These are phyloP conservation scores for Diphasiastrum complanatum DNA, from an alignment of 83 land plant species.

Conservation along the genomic window DNA sequence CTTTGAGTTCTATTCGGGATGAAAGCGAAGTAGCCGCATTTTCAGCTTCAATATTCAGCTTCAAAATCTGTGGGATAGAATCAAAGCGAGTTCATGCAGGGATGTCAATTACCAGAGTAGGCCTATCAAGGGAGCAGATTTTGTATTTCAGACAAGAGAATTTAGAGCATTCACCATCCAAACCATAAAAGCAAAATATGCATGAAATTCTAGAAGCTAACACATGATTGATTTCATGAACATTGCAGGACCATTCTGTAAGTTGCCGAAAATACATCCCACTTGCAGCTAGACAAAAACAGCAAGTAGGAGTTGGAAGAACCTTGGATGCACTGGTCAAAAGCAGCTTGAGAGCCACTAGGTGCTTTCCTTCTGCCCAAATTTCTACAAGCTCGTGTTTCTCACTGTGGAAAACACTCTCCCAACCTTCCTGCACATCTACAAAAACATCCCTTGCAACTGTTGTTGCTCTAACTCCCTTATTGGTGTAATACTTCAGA, in stretches of 20 bases:
- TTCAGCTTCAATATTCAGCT: slow-evolving; percentile 28
- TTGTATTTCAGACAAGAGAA: no score
- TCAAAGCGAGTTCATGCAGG: not conserved
- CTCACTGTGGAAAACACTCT: slow-evolving; percentile 28
- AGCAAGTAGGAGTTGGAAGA: not conserved
- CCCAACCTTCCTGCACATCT: slow-evolving; percentile 23
- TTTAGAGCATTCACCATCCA: no score
- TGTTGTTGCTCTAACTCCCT: slow-evolving; percentile 6
- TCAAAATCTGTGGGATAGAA: not conserved
- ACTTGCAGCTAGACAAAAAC: not conserved
- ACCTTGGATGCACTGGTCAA: slow-evolving; percentile 31
- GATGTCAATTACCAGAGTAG: no score
- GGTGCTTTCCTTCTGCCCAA: slow-evolving; percentile 33
- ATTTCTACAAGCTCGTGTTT: slow-evolving; percentile 28
- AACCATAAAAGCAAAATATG: no score
- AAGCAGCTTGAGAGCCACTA: slow-evolving; percentile 24
- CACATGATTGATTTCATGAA: no score
- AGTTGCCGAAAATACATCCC: not conserved
- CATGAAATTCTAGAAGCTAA: no score
- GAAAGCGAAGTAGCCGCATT: not conserved
- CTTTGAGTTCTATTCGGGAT: slow-evolving; percentile 13
- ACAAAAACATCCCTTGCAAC: slow-evolving; percentile 6
- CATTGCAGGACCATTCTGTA: not conserved
- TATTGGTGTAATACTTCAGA: slow-evolving; percentile 5
- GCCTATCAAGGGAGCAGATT: no score